Percentiles rank a stretch among this genome's conserved stretches.
phyloP scores from a whole-genome alignment of 768 basidiomycete species.

The Boletellus sp. region DNA sequence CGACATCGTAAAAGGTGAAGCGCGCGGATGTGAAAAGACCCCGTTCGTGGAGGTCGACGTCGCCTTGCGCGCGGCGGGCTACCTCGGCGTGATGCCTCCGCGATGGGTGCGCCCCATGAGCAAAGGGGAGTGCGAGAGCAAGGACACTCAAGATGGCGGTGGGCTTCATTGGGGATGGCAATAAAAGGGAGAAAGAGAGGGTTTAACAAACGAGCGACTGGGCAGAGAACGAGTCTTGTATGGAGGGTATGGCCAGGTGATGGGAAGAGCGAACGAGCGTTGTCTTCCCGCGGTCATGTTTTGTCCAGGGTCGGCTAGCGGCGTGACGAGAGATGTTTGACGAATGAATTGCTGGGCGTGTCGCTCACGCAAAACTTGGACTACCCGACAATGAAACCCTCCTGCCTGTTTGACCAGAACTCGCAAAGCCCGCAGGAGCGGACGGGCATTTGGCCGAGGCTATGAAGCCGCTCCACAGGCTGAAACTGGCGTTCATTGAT shows the following conservation, averaged over 20 bases:
- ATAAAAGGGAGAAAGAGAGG: background rate
- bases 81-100: slow-evolving; percentile 42
- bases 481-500: no score
- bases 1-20: slow-evolving; percentile 54
- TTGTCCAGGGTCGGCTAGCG: slow-evolving; percentile 22
- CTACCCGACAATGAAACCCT: no score
- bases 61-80: slow-evolving; percentile 41
- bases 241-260: slow-evolving; percentile 1
- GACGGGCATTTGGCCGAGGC: no score
- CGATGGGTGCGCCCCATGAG: slow-evolving; percentile 22
- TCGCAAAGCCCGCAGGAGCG: no score
- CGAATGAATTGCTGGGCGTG: background rate
- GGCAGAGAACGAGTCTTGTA: slow-evolving; percentile 9
- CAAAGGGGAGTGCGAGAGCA: slow-evolving; percentile 35
- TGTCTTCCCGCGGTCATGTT: slow-evolving; percentile 7
- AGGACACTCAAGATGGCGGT: slow-evolving; percentile 32
- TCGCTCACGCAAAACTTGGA: background rate
- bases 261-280: background rate
- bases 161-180: slow-evolving; percentile 19
- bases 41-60: slow-evolving; percentile 37
- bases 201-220: slow-evolving; percentile 23
- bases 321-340: slow-evolving; percentile 8
- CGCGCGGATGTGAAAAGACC: slow-evolving; percentile 30
- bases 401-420: no score
- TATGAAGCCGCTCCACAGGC: no score